Conservation (phyloP, 1,139 yeast genomes). For the Hemisphaericaspora lyxosophila region DNA sequence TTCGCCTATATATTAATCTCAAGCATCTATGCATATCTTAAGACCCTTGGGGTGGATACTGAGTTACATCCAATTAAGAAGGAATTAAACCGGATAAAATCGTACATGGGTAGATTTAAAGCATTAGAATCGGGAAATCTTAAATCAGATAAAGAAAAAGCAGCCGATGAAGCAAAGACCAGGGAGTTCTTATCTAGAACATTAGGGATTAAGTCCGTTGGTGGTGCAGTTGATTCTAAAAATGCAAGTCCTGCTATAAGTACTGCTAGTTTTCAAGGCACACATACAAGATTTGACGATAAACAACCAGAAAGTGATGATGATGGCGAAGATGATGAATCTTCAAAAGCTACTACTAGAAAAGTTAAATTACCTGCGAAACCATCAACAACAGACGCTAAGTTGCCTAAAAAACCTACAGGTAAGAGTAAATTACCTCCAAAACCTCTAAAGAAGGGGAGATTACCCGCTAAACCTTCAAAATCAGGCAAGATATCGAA, state of each 20-base stretch:
- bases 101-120: slow-evolving; percentile 64
- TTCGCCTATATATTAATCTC: slow-evolving; percentile 49
- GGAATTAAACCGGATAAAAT: slow-evolving; percentile 69
- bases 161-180: slow-evolving; percentile 35
- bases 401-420: slow-evolving; percentile 3
- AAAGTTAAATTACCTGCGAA: not conserved
- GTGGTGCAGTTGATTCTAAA: slow-evolving; percentile 30
- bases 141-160: slow-evolving; percentile 14
- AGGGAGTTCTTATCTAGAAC: slow-evolving; percentile 46
- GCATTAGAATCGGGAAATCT: slow-evolving; percentile 31
- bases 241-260: slow-evolving; percentile 57
- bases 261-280: slow-evolving; percentile 54
- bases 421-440: slow-evolving; percentile 8
- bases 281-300: slow-evolving; percentile 53
- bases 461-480: not conserved
- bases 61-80: slow-evolving; percentile 61
- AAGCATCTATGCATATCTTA: slow-evolving; percentile 55
- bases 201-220: slow-evolving; percentile 37
- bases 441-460: slow-evolving; percentile 4
- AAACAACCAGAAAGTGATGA: slow-evolving; percentile 10
- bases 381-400: not conserved
- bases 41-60: slow-evolving; percentile 59
- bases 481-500: slow-evolving; percentile 5
- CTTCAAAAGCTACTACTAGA: no score
- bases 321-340: slow-evolving; percentile 3